Percentiles rank a stretch among this genome's conserved stretches.
phyloP scores from a whole-genome alignment of 2,329 filamentous ascomycete genomes.

The Periconia macrospinosa region DNA sequence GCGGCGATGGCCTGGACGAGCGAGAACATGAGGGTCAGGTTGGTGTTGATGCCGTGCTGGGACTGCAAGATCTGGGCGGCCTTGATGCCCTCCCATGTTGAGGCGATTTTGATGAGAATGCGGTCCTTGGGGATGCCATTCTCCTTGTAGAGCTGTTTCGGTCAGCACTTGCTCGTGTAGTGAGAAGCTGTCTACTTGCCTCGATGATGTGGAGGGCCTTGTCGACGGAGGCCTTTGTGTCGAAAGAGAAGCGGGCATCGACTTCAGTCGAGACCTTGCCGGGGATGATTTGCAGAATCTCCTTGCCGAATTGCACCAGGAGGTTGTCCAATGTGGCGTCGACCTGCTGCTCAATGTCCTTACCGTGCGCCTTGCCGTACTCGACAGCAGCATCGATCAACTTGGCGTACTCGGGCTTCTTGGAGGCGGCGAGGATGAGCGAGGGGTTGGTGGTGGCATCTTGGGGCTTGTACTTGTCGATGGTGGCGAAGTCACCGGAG shows the following conservation, averaged over 20 bases:
- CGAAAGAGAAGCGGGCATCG: constrained; percentile 93
- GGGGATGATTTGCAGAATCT: constrained; percentile 95
- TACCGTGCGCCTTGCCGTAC: constrained; percentile 78
- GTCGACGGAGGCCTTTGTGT: constrained; percentile 85
- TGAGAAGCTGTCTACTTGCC: constrained; percentile 55
- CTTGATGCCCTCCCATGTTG: constrained; percentile 99
- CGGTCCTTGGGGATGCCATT: constrained; percentile 91
- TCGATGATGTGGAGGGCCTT: constrained; percentile 98
- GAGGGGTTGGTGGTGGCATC: constrained; percentile 99
- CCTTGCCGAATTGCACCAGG: constrained; percentile 95
- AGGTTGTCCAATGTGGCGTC: constrained; percentile 90
- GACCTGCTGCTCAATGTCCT: constrained; percentile 75
- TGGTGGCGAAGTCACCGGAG: constrained; percentile 83
- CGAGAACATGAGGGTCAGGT: constrained; percentile 99
- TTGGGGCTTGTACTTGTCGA: constrained; percentile 99
- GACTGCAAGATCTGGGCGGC: constrained; percentile 95
- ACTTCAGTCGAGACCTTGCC: constrained; percentile 99
- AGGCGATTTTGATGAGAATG: constrained; percentile 97
- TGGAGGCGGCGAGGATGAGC: constrained; percentile 95
- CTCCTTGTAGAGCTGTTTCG: constrained; percentile 82
- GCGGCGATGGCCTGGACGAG: constrained; percentile 90
- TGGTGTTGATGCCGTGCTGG: constrained; percentile 96
- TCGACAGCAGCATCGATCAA: constrained; percentile 83
- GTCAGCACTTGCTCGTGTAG: constrained; percentile 23
- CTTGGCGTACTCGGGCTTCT: constrained; percentile 94